A percentile compares a stretch with the other conserved stretches of the same genome.
Conservation (phyloP, 179 eudicot genomes). For the Carnegiea gigantea region DNA sequence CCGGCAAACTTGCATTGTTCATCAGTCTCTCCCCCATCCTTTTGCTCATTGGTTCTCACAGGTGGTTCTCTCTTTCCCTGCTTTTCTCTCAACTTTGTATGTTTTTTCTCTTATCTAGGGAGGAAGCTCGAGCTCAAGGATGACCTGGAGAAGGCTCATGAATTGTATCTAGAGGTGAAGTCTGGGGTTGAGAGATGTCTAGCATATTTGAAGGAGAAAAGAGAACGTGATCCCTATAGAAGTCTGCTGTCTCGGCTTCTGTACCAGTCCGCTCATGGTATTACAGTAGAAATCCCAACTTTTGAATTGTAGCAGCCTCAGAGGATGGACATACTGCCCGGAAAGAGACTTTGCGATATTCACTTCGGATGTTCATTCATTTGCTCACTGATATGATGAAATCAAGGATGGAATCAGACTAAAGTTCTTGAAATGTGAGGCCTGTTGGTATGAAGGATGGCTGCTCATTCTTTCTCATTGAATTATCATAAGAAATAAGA, state of each 20-base stretch:
- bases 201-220: slow-evolving; percentile 60
- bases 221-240: slow-evolving; percentile 70
- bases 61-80: background rate
- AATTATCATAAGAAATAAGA: no score
- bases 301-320: slow-evolving; percentile 36
- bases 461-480: no score
- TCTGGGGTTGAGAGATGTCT: slow-evolving; percentile 66
- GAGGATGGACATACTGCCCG: background rate
- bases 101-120: slow-evolving; percentile 34
- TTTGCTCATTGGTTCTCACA: no score
- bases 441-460: no score
- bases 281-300: slow-evolving; percentile 58
- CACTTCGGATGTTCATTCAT: background rate
- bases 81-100: background rate
- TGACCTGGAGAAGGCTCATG: slow-evolving; percentile 50
- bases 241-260: slow-evolving; percentile 43
- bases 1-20: background rate
- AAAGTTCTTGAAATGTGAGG: no score
- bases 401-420: no score
- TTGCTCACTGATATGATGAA: no score
- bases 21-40: background rate
- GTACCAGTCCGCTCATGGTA: slow-evolving; percentile 52
- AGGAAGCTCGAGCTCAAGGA: slow-evolving; percentile 52
- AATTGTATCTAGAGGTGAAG: slow-evolving; percentile 59
- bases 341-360: background rate